A percentile compares a stretch with the other conserved stretches of the same genome.
Evolutionary conservation across 495 filamentous ascomycete species (phyloP).

Genomic region (Pseudevernia furfuracea): DNA sequence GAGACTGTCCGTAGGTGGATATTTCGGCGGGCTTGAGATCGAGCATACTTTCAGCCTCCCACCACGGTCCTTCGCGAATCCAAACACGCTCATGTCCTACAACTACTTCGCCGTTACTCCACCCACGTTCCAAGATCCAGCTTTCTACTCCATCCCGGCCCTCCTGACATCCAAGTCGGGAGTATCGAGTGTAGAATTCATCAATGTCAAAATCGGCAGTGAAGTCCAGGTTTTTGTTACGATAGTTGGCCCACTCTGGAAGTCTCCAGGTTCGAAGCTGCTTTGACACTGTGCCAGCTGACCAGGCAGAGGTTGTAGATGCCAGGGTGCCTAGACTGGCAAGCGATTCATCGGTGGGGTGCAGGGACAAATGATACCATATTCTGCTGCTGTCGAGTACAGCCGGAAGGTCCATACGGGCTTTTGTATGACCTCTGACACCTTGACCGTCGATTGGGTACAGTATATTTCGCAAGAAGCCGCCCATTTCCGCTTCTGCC

Average conservation of each 20-base stretch:
- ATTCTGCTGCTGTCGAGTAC: conserved; percentile 72
- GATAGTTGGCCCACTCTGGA: conserved; percentile 91
- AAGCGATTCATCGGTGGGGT: conserved; percentile 82
- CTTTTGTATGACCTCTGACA: conserved; percentile 61
- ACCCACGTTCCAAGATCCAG: conserved; percentile 91
- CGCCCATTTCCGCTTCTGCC: conserved; percentile 69
- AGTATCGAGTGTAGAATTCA: conserved; percentile 79
- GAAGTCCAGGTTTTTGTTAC: conserved; percentile 89
- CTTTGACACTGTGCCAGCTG: conserved; percentile 80
- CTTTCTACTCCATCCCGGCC: conserved; percentile 89
- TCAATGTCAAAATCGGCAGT: conserved; percentile 94
- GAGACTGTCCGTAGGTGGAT: conserved; percentile 24
- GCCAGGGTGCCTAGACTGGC: conserved; percentile 55
- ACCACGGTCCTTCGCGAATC: conserved; percentile 92
- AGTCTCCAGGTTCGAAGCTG: conserved; percentile 89
- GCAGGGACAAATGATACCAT: conserved; percentile 90
- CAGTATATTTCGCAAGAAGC: conserved; percentile 74
- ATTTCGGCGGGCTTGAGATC: conserved; percentile 67
- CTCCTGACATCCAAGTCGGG: conserved; percentile 75
- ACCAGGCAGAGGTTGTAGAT: conserved; percentile 67
- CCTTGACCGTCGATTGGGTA: conserved; percentile 71
- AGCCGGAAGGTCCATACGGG: conserved; percentile 64
- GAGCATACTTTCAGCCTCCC: conserved; percentile 95
- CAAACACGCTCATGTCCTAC: conserved; percentile 86
- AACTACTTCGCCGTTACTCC: conserved; percentile 95